Evolutionary conservation across 257 asterid genomes (phyloP).

Genomic region (Coffea eugenioides): DNA sequence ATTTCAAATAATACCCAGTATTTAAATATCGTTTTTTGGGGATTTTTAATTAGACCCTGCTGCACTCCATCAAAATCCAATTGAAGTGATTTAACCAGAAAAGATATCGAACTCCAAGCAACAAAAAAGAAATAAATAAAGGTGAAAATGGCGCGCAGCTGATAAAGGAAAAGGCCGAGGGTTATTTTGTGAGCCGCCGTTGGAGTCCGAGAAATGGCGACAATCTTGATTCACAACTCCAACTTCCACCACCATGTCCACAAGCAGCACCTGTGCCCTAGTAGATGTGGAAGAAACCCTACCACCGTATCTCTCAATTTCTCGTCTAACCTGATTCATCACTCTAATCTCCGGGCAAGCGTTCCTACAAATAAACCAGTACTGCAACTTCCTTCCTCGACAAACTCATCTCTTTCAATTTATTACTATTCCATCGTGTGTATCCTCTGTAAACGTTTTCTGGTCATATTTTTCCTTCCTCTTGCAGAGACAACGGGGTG

Average conservation of each 20-base stretch:
- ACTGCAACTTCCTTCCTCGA: not conserved
- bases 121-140: no score
- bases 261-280: conserved; percentile 26
- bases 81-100: no score
- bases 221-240: conserved; percentile 28
- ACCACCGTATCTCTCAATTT: conserved; percentile 25
- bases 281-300: conserved; percentile 26
- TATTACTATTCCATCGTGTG: not conserved
- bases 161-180: no score
- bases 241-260: conserved; percentile 17
- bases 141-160: no score
- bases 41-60: no score
- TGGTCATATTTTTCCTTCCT: not conserved
- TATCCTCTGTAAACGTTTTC: not conserved
- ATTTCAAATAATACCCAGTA: no score
- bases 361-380: conserved; percentile 13
- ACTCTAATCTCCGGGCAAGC: conserved; percentile 5
- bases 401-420: not conserved
- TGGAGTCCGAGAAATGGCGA: conserved; percentile 47
- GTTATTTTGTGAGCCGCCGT: not conserved
- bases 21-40: no score
- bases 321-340: conserved; percentile 16
- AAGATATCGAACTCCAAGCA: no score
- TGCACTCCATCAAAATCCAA: no score
- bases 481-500: conserved; percentile 28